Percentiles rank a stretch among this genome's conserved stretches.
Evolutionary conservation across 192 early-diverging fungal species (phyloP).

Genomic region (Rhizophagus sp.): DNA sequence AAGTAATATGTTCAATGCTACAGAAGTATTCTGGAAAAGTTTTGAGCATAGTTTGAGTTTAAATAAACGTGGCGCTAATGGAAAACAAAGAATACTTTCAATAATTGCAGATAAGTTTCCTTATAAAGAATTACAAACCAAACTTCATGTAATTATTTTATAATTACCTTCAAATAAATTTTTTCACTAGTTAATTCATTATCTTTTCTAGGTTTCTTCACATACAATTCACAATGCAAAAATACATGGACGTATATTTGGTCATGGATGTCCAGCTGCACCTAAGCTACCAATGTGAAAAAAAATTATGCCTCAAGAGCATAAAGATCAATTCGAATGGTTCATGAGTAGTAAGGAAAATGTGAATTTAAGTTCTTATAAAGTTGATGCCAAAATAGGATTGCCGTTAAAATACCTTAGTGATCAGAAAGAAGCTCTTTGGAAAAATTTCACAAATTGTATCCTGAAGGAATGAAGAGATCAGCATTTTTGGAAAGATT

Average conservation of each 20-base stretch:
- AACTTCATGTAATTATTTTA: background rate
- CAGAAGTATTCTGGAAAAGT: background rate
- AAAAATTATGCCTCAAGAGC: background rate
- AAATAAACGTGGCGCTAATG: background rate
- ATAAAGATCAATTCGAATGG: background rate
- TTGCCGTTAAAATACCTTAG: background rate
- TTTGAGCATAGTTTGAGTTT: background rate
- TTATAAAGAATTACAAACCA: background rate
- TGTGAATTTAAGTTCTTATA: slow-evolving; percentile 10
- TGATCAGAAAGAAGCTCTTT: background rate
- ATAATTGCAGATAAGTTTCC: background rate
- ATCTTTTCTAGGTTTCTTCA: background rate
- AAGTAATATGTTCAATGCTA: background rate
- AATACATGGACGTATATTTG: background rate
- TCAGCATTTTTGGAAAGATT: background rate
- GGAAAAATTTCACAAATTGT: background rate
- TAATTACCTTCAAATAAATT: background rate
- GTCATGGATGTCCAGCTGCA: too few species aligned
- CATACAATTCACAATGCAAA: background rate
- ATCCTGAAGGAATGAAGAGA: background rate
- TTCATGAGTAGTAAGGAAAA: background rate
- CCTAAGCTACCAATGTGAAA: background rate
- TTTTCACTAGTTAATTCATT: background rate
- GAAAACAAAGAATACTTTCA: background rate
- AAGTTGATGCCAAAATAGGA: background rate